Evolutionary conservation across 768 basidiomycete species (phyloP), one percentile per base, ranked within the genome.

Genomic region (Tephrocybe sp.): DNA sequence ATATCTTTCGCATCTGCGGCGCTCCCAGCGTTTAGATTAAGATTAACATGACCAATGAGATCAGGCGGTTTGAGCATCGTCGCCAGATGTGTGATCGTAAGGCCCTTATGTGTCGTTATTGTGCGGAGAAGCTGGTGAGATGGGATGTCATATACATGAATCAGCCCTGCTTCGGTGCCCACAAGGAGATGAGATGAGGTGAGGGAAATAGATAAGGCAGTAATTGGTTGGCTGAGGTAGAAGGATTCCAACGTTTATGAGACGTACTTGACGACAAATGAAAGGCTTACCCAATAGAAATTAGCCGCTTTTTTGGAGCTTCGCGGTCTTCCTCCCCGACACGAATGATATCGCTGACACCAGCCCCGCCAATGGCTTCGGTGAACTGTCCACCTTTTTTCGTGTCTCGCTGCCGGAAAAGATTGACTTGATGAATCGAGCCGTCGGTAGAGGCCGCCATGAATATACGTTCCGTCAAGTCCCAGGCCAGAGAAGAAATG

Each of bases 61-160:
- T 98, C 95, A 15, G 83, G 78, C 2, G 96, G 97, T 57, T 88
- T 89, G 41, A 95, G 75, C 69, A 98, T 77, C 2, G 90, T 88
- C 37, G 78, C 69, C 5, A 99, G 67, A 65, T 84, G 74, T 13
- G 90, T 84, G 63, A 98, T 84, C 26, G 80, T 67, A 57, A 82
- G 64, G 36, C 82, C 81, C 57, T 83, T 87, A 64, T 82, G 87
- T 0, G 85, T 75, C 15, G 81, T 78, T 56, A 98, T 83, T 22
- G 88, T 87, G 38, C 94, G 87, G 22, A 97, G 71, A 24, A 84
- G 82, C 63, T 98, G 95, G 61, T 94, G 91, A 0, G 96, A 96
- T 1, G 91, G 83, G 25, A 96, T 79, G 54, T 97, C 90, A 64
- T 94, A 92, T 31, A 93, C 66, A 49, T 91, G 79, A 42, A 98